A percentile compares a stretch with the other conserved stretches of the same genome.
phyloP scores from a whole-genome alignment of 495 filamentous ascomycete genomes.

The Penicillium manginii region DNA sequence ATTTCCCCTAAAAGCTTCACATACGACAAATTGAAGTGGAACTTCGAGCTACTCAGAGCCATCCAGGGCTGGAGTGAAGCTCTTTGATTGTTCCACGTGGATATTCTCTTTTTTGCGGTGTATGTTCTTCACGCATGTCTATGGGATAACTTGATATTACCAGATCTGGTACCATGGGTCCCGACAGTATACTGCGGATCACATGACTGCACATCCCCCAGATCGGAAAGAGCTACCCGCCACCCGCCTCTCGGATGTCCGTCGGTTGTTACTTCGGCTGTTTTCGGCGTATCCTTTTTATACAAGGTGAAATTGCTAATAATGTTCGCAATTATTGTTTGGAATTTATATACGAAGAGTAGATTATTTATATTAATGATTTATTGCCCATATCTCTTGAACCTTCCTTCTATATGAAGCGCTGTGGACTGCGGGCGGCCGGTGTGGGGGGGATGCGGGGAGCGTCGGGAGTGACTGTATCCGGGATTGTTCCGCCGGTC shows the following conservation, averaged over 20 bases:
- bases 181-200: background rate
- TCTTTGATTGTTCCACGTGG: no score
- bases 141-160: no score
- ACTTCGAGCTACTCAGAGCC: no score
- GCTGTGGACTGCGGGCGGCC: background rate
- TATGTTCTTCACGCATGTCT: no score
- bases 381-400: background rate
- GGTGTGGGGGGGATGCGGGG: background rate
- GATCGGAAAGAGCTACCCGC: background rate
- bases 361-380: background rate
- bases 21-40: no score
- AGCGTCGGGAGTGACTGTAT: conserved; percentile 6
- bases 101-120: no score
- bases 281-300: background rate
- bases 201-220: conserved; percentile 3
- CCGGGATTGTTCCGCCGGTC: conserved; percentile 2
- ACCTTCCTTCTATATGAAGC: background rate
- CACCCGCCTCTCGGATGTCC: conserved; percentile 1
- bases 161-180: no score
- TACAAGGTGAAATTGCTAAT: background rate
- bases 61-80: no score
- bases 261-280: conserved; percentile 1
- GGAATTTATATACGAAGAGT: background rate
- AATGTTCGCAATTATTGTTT: background rate
- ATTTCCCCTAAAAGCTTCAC: no score